Evolutionary conservation across 2,329 filamentous ascomycete genomes (phyloP), one percentile per base, ranked within the genome.

Genomic region (Talaromyces sp.): DNA sequence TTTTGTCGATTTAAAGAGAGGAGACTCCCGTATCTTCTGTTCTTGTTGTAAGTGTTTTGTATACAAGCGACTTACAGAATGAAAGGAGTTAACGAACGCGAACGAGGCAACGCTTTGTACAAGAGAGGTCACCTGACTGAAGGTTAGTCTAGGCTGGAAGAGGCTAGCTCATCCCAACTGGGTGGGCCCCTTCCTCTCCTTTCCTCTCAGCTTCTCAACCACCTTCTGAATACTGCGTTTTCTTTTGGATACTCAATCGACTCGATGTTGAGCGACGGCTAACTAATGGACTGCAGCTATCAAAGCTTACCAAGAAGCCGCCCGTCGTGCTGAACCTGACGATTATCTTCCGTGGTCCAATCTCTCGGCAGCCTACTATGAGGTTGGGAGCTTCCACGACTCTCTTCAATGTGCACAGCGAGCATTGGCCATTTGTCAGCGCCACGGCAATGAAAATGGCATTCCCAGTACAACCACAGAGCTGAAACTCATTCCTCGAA

Each of bases 331-430:
- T 31, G 43, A n/a, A 3, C 27, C 52, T 6, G 62, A 67, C 65
- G 65, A 67, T 39, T 59, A 59, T 25, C 62, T 67, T 10, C 65
- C 65, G 22, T 67, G 65, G 65, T 67, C 65, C 37, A 67, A 67
- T 31, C 65, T 67, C 50, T 67, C 65, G 15, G 65, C 65, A 3
- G 65, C 65, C 10, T 64, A 67, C 49, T 67, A 64, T 41, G 65
- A 67, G 62, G 41, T 45, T 37, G 65, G 65, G 8, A 61, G 64
- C 45, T 45, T 64, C 25, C 22, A 49, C 22, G 39, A 63, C 17
- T 49, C 61, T 33, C 39, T 58, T 13, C 25, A 57, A 43, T 61
- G 62, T 59, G 62, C 62, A n/a, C 43, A 62, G 47, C 62, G 22
- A 13, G 65, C 65, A 13, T 56, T 67, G 25, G 52, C 50, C 22